phyloP scores from a whole-genome alignment of 305 asterid genomes.

The Fraxinus paxiana region DNA sequence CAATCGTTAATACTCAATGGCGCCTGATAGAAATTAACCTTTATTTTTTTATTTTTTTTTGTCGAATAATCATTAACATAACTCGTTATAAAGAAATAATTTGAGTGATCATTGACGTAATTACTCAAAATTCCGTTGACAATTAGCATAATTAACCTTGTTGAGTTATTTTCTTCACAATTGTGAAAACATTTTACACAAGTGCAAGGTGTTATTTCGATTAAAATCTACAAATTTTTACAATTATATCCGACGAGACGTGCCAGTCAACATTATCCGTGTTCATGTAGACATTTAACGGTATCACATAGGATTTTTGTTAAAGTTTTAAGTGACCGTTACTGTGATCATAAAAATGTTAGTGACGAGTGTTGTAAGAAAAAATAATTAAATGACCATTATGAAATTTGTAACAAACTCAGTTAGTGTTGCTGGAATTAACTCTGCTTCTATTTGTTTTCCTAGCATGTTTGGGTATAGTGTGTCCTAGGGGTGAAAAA shows the following conservation, averaged over 20 bases:
- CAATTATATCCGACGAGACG: neutral
- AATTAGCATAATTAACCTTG: neutral
- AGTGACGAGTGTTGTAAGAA: too few relatives aligned
- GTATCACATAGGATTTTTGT: neutral
- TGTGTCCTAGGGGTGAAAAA: too few relatives aligned
- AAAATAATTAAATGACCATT: too few relatives aligned
- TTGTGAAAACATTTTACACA: neutral
- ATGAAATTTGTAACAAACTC: too few relatives aligned
- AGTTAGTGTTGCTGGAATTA: neutral
- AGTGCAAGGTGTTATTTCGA: neutral
- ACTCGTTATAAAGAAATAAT: neutral
- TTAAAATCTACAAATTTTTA: too few relatives aligned
- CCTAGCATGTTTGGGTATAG: neutral
- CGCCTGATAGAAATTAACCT: too few relatives aligned
- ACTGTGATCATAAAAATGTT: neutral
- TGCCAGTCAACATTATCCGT: too few relatives aligned
- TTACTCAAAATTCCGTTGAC: neutral
- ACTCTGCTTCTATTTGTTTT: neutral
- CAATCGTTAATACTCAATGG: too few relatives aligned
- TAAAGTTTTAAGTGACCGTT: neutral
- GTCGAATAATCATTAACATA: neutral
- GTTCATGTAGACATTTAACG: neutral
- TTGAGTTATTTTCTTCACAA: neutral
- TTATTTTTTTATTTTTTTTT: too few relatives aligned
- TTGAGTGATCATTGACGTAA: neutral